phyloP scores from a whole-genome alignment of 2,329 filamentous ascomycete genomes.

The Orbilia brochopaga region DNA sequence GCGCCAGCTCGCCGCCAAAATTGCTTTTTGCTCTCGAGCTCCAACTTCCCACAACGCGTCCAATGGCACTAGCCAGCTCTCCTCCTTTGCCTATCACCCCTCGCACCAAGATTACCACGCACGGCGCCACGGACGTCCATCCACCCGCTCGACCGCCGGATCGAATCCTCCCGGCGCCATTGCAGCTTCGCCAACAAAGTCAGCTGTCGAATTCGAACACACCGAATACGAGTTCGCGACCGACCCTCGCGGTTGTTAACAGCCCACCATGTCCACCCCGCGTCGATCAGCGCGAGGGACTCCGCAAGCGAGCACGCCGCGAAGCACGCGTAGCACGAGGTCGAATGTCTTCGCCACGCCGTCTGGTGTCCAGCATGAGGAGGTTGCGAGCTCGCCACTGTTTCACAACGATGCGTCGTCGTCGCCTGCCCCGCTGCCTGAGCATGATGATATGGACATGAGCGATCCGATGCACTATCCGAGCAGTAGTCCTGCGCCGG shows the following conservation, averaged over 20 bases:
- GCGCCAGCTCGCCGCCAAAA: conserved; percentile 7
- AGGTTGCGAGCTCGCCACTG: conserved; percentile 23
- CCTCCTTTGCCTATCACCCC: conserved; percentile 10
- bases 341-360: conserved; percentile 25
- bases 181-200: conserved; percentile 11
- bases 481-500: conserved; percentile 36
- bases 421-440: conserved; percentile 30
- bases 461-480: conserved; percentile 46
- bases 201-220: background rate
- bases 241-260: background rate
- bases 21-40: conserved; percentile 35
- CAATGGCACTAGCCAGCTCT: conserved; percentile 2
- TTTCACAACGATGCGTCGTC: conserved; percentile 41
- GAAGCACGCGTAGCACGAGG: conserved; percentile 43
- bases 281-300: conserved; percentile 47
- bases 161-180: background rate
- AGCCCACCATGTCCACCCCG: conserved; percentile 47
- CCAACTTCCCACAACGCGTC: conserved; percentile 45
- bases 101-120: background rate
- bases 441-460: conserved; percentile 45
- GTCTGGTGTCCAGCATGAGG: conserved; percentile 4
- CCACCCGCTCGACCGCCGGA: background rate
- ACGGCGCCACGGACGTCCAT: conserved; percentile 5
- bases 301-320: conserved; percentile 40
- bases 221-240: background rate